Conservation (phyloP, 306 rosid genomes). For the Canavalia ensiformis region DNA sequence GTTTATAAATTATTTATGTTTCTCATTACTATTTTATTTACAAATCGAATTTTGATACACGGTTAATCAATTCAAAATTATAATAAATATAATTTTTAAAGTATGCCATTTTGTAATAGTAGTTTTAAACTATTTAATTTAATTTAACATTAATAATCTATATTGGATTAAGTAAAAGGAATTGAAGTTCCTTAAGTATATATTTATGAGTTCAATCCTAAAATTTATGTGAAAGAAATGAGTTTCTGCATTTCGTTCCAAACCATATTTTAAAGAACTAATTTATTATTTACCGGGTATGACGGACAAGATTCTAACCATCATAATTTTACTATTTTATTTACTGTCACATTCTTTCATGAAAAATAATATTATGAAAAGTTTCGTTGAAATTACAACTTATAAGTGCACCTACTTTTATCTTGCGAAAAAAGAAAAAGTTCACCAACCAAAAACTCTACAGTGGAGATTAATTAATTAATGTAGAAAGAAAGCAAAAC, state of each 20-base stretch:
- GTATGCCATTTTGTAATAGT: background rate
- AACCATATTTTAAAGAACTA: too few relatives aligned
- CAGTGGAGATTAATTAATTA: background rate
- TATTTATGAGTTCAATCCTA: background rate
- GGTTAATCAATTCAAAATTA: too few relatives aligned
- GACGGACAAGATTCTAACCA: background rate
- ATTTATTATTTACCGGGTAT: background rate
- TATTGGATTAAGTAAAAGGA: background rate
- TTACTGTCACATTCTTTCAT: background rate
- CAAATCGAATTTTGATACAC: too few relatives aligned
- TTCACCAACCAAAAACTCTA: background rate
- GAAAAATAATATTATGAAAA: background rate
- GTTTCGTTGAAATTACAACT: background rate
- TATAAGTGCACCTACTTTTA: background rate
- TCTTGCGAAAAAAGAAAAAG: background rate
- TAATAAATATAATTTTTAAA: too few relatives aligned
- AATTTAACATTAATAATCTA: background rate
- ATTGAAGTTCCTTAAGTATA: too few relatives aligned
- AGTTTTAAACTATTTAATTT: background rate
- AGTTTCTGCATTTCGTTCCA: too few relatives aligned
- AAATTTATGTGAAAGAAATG: background rate
- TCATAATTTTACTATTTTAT: background rate
- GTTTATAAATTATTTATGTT: too few relatives aligned
- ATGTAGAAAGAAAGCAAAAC: constrained; percentile 8
- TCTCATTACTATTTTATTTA: too few relatives aligned